Base-by-base conservation (phyloP, 768 basidiomycete species). In the Xerocomellus chrysenteron region DNA sequence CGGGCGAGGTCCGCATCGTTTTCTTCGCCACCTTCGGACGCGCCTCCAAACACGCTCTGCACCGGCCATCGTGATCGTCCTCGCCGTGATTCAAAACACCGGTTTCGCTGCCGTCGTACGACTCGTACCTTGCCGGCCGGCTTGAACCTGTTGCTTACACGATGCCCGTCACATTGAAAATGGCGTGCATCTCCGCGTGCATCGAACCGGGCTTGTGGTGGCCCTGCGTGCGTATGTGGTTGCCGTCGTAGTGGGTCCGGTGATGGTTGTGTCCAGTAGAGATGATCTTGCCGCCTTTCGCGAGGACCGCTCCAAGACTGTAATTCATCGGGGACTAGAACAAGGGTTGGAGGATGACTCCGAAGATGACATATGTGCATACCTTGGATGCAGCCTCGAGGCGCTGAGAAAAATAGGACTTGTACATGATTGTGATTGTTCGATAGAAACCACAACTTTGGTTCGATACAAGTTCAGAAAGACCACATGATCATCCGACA, bases 61-160 rank as follows among this genome's bases (percentile, higher is more conserved):
- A 54, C 52, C 19, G 36, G 44, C 52, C 45, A 7, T 1, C 52
- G 36, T 4, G 19, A 16, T 13, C 28, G 45, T 21, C 21, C 28
- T 16, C 5, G 19, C 37, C 37, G 16, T 24, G 52, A n/a, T 54
- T 54, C 30, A 54, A 54, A 42, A 48, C 40, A 48, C 46, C 8
- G 44, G 28, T 32, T 17, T 6, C 4, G 5, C 32, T 17, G 9
- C 11, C 16, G 21, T n/a, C 41, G 33, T 8, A 24, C 5, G n/a
- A n/a, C n/a, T n/a, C n/a, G n/a, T n/a, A n/a, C n/a, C 26, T 9
- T 26, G n/a, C 33, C 12, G 39, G 14, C 32, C n/a, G 35, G 12
- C 26, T 45, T 39, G 52, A 41, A 50, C 48, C 33, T 55, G 48
- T 48, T 37, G 54, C 54, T 42, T 51, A 24, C 46, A 56, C 43